phyloP scores from a whole-genome alignment of 2,329 filamentous ascomycete species.

The Didymella pomorum region DNA sequence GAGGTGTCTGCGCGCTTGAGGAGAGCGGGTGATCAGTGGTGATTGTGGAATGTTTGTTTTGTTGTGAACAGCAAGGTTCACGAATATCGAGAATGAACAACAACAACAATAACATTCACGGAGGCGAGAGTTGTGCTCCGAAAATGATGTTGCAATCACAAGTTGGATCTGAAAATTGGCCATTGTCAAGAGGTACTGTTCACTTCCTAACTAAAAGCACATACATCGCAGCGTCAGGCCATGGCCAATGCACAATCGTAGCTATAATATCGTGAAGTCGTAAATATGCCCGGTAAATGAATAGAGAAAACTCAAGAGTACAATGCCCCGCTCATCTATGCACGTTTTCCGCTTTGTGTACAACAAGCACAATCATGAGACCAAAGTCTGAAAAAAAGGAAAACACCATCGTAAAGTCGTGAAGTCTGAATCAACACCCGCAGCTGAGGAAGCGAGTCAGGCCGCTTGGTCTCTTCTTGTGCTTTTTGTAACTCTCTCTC shows the following conservation, averaged over 20 bases:
- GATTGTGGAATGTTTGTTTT: conserved; percentile 17
- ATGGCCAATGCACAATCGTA: conserved; percentile 4
- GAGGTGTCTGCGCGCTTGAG: background rate
- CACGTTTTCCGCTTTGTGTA: conserved; percentile 8
- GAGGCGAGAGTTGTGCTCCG: background rate
- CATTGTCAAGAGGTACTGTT: background rate
- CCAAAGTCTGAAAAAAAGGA: conserved; percentile 6
- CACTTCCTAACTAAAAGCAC: background rate
- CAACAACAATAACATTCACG: background rate
- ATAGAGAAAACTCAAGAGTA: conserved; percentile 5
- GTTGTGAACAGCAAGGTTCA: conserved; percentile 5
- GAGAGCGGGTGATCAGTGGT: background rate
- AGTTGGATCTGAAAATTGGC: background rate
- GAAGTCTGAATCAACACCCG: conserved; percentile 25
- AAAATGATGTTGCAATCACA: background rate
- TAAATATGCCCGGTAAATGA: conserved; percentile 5
- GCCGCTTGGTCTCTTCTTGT: conserved; percentile 34
- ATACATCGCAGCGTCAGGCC: conserved; percentile 7
- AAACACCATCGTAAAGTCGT: conserved; percentile 2
- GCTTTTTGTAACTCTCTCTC: conserved; percentile 30
- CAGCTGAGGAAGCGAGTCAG: conserved; percentile 47
- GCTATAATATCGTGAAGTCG: conserved; percentile 8
- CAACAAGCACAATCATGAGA: conserved; percentile 5
- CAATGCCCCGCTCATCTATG: conserved; percentile 1
- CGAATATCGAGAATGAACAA: background rate